Percentiles rank a stretch among this genome's conserved stretches.
These are phyloP conservation scores for Starmerella riodocensis DNA, from an alignment of 805 yeast genomes.

Conservation along the genomic window DNA sequence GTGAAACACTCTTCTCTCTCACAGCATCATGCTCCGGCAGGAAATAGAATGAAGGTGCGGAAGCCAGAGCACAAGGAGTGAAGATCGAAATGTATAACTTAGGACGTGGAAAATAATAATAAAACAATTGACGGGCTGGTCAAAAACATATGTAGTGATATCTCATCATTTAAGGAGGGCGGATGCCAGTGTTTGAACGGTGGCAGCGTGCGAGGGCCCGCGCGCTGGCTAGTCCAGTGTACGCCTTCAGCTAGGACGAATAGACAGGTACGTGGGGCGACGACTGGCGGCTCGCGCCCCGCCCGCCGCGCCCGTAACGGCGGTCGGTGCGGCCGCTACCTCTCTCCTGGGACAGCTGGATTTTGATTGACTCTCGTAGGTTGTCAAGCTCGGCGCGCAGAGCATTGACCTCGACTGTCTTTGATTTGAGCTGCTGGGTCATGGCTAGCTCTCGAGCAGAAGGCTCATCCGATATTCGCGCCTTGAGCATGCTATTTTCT, in stretches of 20 bases:
- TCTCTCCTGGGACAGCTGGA: slow-evolving; percentile 9
- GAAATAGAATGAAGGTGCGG: too few relatives aligned
- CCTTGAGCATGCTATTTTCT: slow-evolving; percentile 35
- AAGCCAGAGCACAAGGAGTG: too few relatives aligned
- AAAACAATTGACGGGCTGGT: too few relatives aligned
- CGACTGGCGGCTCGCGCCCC: slow-evolving; percentile 13
- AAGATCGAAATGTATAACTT: too few relatives aligned
- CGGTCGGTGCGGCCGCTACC: slow-evolving; percentile 9
- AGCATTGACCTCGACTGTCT: slow-evolving; percentile 23
- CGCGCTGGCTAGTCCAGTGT: background rate
- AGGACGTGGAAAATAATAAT: too few relatives aligned
- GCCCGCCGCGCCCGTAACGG: slow-evolving; percentile 13
- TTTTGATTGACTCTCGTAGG: slow-evolving; percentile 25
- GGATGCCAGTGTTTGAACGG: too few relatives aligned
- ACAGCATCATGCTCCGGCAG: too few relatives aligned
- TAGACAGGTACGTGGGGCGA: slow-evolving; percentile 6
- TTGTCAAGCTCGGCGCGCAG: slow-evolving; percentile 22
- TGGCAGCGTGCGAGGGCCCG: too few relatives aligned
- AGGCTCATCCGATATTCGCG: slow-evolving; percentile 31
- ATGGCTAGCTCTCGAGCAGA: slow-evolving; percentile 21
- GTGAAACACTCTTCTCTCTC: too few relatives aligned
- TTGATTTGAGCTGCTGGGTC: slow-evolving; percentile 23
- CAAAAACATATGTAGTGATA: too few relatives aligned
- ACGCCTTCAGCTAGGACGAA: background rate
- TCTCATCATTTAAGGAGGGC: too few relatives aligned